Percentiles rank a stretch among this genome's conserved stretches.
phyloP scores from a whole-genome alignment of 495 filamentous ascomycete genomes.

The Aspergillus nidulans region DNA sequence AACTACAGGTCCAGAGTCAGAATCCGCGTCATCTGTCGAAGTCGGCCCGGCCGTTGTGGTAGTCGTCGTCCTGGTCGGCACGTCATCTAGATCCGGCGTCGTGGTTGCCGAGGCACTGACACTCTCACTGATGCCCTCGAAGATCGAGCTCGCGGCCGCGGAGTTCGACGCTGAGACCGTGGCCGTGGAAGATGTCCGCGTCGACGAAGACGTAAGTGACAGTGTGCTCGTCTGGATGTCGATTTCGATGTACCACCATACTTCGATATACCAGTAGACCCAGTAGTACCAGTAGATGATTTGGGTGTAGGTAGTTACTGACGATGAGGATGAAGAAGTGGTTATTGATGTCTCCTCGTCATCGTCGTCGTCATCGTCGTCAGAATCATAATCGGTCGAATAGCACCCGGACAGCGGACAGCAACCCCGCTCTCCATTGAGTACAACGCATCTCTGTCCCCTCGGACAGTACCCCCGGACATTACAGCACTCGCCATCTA shows the following conservation, averaged over 20 bases:
- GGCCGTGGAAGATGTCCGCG: neutral
- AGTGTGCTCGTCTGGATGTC: neutral
- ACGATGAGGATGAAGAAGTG: neutral
- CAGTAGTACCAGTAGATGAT: slow-evolving; percentile 9
- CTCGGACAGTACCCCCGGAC: neutral
- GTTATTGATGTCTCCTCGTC: neutral
- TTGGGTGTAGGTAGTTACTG: neutral
- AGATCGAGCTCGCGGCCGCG: neutral
- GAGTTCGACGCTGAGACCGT: neutral
- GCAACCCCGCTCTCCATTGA: neutral
- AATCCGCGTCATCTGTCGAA: too few species aligned
- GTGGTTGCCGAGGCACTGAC: neutral
- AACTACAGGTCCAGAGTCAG: neutral
- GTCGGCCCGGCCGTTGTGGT: neutral
- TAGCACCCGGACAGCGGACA: neutral
- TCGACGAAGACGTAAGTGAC: neutral
- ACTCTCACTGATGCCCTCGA: neutral
- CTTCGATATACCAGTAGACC: slow-evolving; percentile 9
- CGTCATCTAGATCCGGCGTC: neutral
- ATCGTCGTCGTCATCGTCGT: neutral
- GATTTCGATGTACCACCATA: neutral
- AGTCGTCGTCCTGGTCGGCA: neutral
- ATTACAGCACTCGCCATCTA: neutral
- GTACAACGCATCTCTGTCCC: neutral
- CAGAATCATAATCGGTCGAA: neutral